A percentile compares a stretch with the other conserved stretches of the same genome.
These are phyloP conservation scores for Discostella pseudostelligera DNA, from an alignment of 108 stramenopile genomes.

Conservation along the genomic window DNA sequence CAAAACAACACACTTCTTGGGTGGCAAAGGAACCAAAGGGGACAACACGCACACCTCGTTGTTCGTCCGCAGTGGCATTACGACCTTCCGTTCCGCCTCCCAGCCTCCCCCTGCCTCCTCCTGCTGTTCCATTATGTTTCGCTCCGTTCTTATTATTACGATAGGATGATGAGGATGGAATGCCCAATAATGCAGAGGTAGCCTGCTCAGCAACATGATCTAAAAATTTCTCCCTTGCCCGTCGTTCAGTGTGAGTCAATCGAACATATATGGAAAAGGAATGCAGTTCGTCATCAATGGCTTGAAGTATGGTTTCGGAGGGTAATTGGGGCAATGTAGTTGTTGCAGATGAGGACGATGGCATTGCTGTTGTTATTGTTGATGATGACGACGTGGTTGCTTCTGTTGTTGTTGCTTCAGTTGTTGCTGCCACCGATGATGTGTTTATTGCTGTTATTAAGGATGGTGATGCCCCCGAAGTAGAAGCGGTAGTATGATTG, in stretches of 20 bases:
- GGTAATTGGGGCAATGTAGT: conserved; percentile 14
- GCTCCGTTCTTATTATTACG: neutral
- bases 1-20: conserved; percentile 64
- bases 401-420: too few relatives aligned
- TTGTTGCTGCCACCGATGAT: too few relatives aligned
- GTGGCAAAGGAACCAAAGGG: conserved; percentile 82
- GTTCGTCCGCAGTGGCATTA: neutral
- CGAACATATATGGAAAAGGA: conserved; percentile 64
- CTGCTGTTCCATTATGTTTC: neutral
- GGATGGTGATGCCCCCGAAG: too few relatives aligned
- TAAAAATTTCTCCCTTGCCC: conserved; percentile 48
- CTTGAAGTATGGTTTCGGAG: conserved; percentile 11
- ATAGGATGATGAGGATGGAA: neutral
- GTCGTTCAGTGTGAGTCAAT: conserved; percentile 50
- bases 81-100: neutral
- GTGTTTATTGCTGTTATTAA: too few relatives aligned
- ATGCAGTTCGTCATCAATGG: conserved; percentile 53
- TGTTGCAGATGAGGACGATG: neutral
- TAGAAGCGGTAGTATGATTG: too few relatives aligned
- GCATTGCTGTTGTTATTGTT: neutral
- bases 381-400: too few relatives aligned
- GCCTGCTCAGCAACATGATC: conserved; percentile 33
- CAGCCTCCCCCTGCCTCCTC: neutral
- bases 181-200: conserved; percentile 5
- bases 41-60: conserved; percentile 27